Evolutionary conservation across 805 yeast genomes (phyloP).

Genomic region (Zygosaccharomyces bailii): DNA sequence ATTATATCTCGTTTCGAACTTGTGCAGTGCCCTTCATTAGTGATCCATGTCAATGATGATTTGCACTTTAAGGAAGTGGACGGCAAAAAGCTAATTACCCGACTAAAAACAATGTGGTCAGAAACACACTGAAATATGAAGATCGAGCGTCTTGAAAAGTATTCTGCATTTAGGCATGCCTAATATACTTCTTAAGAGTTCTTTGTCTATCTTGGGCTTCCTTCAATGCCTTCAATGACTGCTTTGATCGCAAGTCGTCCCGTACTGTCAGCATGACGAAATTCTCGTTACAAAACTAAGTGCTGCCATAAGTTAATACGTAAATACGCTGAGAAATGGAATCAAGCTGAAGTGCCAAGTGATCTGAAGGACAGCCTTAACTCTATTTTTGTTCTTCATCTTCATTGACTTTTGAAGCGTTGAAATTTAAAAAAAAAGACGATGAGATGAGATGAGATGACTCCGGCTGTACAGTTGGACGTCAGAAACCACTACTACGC

Average conservation of each 20-base stretch:
- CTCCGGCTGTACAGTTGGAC: neutral
- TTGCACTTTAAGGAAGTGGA: neutral
- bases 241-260: neutral
- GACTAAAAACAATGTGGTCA: neutral
- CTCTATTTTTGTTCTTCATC: neutral
- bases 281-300: too few relatives aligned
- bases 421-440: constrained; percentile 5
- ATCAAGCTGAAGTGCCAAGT: too few relatives aligned
- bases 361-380: too few relatives aligned
- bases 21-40: neutral
- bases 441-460: constrained; percentile 1
- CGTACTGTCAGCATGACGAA: too few relatives aligned
- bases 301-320: too few relatives aligned
- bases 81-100: neutral
- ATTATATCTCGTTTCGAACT: neutral
- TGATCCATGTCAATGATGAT: neutral
- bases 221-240: neutral
- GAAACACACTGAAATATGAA: neutral
- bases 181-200: too few relatives aligned
- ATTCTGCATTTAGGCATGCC: too few relatives aligned
- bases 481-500: neutral
- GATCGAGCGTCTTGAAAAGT: neutral
- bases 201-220: too few relatives aligned
- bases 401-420: neutral
- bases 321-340: too few relatives aligned